A percentile compares a stretch with the other conserved stretches of the same genome.
These are phyloP conservation scores for Trametes cubensis DNA, from an alignment of 768 basidiomycete species.

Conservation along the genomic window DNA sequence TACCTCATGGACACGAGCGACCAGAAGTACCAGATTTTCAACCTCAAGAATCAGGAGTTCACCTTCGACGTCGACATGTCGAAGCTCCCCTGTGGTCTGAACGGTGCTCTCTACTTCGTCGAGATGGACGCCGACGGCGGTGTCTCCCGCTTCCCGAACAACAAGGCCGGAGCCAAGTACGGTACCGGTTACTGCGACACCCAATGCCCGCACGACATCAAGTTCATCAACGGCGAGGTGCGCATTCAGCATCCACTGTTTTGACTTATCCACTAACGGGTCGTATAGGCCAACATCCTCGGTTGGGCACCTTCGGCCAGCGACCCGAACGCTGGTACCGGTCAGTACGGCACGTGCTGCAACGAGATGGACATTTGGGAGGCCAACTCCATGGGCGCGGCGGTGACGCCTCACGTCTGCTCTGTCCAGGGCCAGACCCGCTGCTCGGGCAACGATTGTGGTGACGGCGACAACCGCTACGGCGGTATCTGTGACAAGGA, in stretches of 20 bases:
- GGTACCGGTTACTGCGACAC: conserved; percentile 65
- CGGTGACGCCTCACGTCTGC: conserved; percentile 55
- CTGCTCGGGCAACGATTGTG: conserved; percentile 47
- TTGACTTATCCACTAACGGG: background rate
- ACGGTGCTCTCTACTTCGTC: conserved; percentile 59
- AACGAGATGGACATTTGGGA: conserved; percentile 63
- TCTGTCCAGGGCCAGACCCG: conserved; percentile 40
- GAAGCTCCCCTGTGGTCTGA: conserved; percentile 56
- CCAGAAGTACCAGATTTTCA: conserved; percentile 47
- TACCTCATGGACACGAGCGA: conserved; percentile 50
- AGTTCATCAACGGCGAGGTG: conserved; percentile 55
- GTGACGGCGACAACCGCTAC: conserved; percentile 37
- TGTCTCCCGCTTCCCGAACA: conserved; percentile 44
- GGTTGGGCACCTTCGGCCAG: conserved; percentile 42
- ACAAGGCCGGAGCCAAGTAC: conserved; percentile 59
- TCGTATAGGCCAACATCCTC: conserved; percentile 46
- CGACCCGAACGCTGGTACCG: conserved; percentile 48
- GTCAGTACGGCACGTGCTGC: conserved; percentile 52
- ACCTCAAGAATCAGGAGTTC: conserved; percentile 55
- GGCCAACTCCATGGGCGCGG: conserved; percentile 51
- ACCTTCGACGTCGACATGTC: conserved; percentile 60
- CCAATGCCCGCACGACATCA: conserved; percentile 55
- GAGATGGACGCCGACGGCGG: conserved; percentile 61
- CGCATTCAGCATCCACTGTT: conserved; percentile 19
- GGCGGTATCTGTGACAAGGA: conserved; percentile 53